phyloP scores from a whole-genome alignment of 805 yeast species.

The Ascoidea tarda region DNA sequence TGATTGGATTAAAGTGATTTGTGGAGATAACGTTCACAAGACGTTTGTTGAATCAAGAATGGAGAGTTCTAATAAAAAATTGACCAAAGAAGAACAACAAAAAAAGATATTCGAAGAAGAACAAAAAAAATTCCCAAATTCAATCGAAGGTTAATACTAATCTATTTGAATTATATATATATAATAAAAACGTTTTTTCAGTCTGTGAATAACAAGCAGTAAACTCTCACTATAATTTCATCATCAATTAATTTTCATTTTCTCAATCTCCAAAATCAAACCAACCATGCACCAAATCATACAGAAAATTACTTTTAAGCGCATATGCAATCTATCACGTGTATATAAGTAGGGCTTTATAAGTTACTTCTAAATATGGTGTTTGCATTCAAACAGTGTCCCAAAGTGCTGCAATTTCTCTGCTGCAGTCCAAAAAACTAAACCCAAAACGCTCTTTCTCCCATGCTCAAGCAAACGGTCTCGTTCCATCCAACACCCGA shows the following conservation, averaged over 20 bases:
- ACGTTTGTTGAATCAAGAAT: conserved; percentile 21
- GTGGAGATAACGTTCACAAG: conserved; percentile 35
- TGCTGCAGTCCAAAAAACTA: neutral
- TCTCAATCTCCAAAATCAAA: no score
- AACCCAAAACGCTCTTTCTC: neutral
- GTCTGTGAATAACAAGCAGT: neutral
- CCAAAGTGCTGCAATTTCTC: neutral
- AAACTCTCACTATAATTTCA: no score
- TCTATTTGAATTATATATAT: neutral
- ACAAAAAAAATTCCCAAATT: conserved; percentile 1
- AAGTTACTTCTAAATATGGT: neutral
- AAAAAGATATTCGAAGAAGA: conserved; percentile 2
- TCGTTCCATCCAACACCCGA: neutral
- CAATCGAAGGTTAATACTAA: conserved; percentile 3
- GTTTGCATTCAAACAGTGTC: neutral
- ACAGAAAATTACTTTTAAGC: no score
- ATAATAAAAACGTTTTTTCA: neutral
- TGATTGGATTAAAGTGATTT: conserved; percentile 60
- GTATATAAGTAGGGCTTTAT: neutral
- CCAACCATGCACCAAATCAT: no score
- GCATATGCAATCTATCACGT: neutral
- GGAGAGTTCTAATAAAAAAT: no score
- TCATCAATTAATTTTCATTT: no score
- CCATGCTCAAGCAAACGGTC: neutral
- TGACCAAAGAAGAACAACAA: neutral